Percentiles rank a stretch among this genome's conserved stretches.
phyloP scores from a whole-genome alignment of 176 grass and related monocot species.

The Aegilops bicornis region DNA sequence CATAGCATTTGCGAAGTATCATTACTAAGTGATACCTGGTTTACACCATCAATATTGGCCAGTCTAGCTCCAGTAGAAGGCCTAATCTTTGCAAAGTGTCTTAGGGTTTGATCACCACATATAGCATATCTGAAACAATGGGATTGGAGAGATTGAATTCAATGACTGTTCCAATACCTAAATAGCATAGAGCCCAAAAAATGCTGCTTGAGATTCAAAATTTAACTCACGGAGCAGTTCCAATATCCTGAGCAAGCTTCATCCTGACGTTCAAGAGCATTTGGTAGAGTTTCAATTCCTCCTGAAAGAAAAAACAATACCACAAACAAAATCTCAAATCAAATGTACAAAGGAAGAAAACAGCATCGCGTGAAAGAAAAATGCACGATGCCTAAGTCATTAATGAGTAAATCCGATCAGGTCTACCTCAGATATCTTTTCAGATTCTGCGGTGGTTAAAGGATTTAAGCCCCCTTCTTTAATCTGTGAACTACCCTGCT shows the following conservation, averaged over 20 bases:
- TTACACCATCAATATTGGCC: constrained; percentile 90
- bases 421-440: constrained; percentile 70
- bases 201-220: background rate
- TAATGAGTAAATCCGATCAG: constrained; percentile 17
- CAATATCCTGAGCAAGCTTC: constrained; percentile 67
- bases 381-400: background rate
- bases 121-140: constrained; percentile 76
- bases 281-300: constrained; percentile 69
- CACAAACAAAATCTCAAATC: background rate
- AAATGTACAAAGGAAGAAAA: constrained; percentile 4
- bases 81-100: constrained; percentile 79
- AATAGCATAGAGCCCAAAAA: constrained; percentile 5
- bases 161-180: constrained; percentile 4
- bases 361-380: background rate
- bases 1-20: constrained; percentile 1
- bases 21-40: constrained; percentile 62
- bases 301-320: constrained; percentile 48
- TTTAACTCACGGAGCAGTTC: constrained; percentile 86
- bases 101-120: constrained; percentile 94
- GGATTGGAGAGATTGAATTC: constrained; percentile 20
- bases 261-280: constrained; percentile 74
- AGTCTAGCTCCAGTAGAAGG: constrained; percentile 76
- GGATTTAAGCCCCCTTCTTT: constrained; percentile 64
- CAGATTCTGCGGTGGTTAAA: constrained; percentile 33
- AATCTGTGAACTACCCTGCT: constrained; percentile 45